Evolutionary conservation across 2,329 filamentous ascomycete species (phyloP).

Genomic region (Sporothrix pallida): DNA sequence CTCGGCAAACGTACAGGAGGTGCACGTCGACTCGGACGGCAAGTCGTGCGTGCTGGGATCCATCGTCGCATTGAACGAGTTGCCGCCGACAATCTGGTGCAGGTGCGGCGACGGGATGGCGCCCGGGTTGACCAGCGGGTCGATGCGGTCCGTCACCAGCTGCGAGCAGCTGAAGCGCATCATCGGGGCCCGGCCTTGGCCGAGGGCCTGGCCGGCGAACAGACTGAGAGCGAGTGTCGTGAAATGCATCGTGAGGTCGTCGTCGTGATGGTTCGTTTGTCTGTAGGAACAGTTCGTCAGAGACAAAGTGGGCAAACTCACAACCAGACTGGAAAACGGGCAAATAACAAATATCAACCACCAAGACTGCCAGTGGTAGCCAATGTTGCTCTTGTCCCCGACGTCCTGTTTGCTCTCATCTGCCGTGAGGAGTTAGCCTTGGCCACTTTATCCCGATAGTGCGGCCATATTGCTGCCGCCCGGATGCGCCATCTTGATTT

Average conservation of each 20-base stretch:
- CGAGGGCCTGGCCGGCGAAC: too few relatives aligned
- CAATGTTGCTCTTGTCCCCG: neutral
- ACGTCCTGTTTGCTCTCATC: neutral
- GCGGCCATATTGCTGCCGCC: slow-evolving; percentile 3
- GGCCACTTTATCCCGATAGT: slow-evolving; percentile 16
- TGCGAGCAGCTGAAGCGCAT: slow-evolving; percentile 56
- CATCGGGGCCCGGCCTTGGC: slow-evolving; percentile 45
- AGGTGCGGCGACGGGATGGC: slow-evolving; percentile 53
- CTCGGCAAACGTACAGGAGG: slow-evolving; percentile 44
- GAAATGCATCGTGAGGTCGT: neutral
- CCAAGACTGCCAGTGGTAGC: too few relatives aligned
- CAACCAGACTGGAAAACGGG: neutral
- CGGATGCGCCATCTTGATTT: neutral
- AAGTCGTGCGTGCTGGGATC: slow-evolving; percentile 48
- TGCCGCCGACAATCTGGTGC: slow-evolving; percentile 55
- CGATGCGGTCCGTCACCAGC: slow-evolving; percentile 54
- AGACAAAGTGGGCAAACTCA: neutral
- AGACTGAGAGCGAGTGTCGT: neutral
- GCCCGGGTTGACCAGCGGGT: slow-evolving; percentile 55
- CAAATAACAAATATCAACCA: neutral
- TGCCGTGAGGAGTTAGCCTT: neutral
- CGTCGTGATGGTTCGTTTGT: neutral
- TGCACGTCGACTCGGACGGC: slow-evolving; percentile 44
- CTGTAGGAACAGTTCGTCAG: neutral
- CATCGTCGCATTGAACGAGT: slow-evolving; percentile 54